Percentiles rank a stretch among this genome's conserved stretches.
Evolutionary conservation across 805 yeast species (phyloP).

Genomic region (Metschnikowia proteae): DNA sequence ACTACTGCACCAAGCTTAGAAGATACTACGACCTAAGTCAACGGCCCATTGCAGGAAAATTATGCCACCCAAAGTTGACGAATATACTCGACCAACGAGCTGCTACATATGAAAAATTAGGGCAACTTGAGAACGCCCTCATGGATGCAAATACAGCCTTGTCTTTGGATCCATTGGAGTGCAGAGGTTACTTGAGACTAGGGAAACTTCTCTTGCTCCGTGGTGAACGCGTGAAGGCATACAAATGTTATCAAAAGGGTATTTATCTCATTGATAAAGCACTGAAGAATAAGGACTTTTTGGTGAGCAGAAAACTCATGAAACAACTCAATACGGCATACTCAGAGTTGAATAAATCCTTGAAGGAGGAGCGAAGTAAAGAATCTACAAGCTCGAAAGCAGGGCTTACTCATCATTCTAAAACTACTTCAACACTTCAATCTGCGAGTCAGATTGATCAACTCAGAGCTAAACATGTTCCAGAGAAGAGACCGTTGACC

Average conservation of each 20-base stretch:
- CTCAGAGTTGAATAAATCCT: constrained; percentile 18
- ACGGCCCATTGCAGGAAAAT: constrained; percentile 27
- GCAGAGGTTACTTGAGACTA: constrained; percentile 47
- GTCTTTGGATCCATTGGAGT: constrained; percentile 40
- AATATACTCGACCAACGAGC: constrained; percentile 45
- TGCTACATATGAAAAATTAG: constrained; percentile 45
- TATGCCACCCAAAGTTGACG: constrained; percentile 35
- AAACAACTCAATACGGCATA: constrained; percentile 24
- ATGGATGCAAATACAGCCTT: constrained; percentile 36
- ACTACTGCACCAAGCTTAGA: constrained; percentile 16
- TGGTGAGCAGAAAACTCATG: constrained; percentile 32
- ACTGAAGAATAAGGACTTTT: constrained; percentile 21
- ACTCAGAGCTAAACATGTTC: not conserved
- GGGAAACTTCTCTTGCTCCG: constrained; percentile 32
- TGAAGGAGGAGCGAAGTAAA: constrained; percentile 16
- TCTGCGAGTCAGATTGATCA: not conserved
- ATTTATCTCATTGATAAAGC: constrained; percentile 33
- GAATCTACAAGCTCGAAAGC: not conserved
- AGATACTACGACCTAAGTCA: constrained; percentile 19
- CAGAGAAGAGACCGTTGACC: too few relatives aligned
- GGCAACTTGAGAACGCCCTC: constrained; percentile 27
- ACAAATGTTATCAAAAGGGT: constrained; percentile 35
- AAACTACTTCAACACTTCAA: not conserved
- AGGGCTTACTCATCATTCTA: not conserved
- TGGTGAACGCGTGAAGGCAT: constrained; percentile 32